Conservation (phyloP, 108 stramenopile genomes). For the Craspedostauros australis region DNA sequence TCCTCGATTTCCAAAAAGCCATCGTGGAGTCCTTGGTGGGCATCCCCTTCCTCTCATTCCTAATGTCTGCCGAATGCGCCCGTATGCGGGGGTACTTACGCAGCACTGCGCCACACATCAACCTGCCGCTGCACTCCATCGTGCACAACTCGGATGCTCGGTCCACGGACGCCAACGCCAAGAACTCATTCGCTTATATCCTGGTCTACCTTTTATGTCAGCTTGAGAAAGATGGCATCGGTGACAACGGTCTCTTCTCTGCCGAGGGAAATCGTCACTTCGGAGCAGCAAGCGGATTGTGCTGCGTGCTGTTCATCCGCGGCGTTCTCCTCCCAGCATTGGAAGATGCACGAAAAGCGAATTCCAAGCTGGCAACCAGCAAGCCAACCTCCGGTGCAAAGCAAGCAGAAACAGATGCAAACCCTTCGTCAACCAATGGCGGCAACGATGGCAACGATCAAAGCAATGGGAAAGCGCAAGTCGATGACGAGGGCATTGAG, state of each 20-base stretch:
- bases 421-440: slow-evolving; percentile 15
- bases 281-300: slow-evolving; percentile 53
- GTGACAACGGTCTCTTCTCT: slow-evolving; percentile 46
- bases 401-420: slow-evolving; percentile 26
- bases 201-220: slow-evolving; percentile 60
- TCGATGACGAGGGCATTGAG: neutral
- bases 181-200: slow-evolving; percentile 48
- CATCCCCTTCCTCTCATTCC: slow-evolving; percentile 54
- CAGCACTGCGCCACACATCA: slow-evolving; percentile 54
- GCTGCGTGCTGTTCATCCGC: slow-evolving; percentile 59
- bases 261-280: slow-evolving; percentile 36
- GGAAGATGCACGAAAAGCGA: slow-evolving; percentile 19
- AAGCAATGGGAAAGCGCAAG: slow-evolving; percentile 1
- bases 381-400: neutral
- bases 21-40: slow-evolving; percentile 50
- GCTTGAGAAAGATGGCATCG: slow-evolving; percentile 35
- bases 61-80: slow-evolving; percentile 63
- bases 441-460: slow-evolving; percentile 11
- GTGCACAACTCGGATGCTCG: slow-evolving; percentile 19
- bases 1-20: slow-evolving; percentile 45
- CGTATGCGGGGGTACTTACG: slow-evolving; percentile 81
- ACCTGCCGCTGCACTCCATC: slow-evolving; percentile 27
- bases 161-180: slow-evolving; percentile 7
- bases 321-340: slow-evolving; percentile 41
- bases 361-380: slow-evolving; percentile 32